Evolutionary conservation across 352 stramenopile genomes (phyloP).

Genomic region (Phytophthora macrochlamydospora): DNA sequence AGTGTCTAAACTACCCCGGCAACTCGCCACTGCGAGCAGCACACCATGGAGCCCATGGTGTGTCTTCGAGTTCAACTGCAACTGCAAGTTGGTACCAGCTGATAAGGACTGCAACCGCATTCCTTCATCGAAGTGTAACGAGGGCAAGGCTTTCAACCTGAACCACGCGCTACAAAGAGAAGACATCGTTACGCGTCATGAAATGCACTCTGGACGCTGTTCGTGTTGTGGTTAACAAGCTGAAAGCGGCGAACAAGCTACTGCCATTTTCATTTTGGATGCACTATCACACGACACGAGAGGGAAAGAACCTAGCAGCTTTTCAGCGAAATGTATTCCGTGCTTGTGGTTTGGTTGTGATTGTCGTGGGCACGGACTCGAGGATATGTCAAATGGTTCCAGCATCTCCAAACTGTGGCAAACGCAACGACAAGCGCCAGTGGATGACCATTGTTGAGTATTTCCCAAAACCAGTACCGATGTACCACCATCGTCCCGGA

Average conservation of each 20-base stretch:
- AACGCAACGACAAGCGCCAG: neutral
- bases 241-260: conserved; percentile 1
- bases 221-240: neutral
- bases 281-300: neutral
- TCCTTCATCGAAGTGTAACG: neutral
- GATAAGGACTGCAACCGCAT: neutral
- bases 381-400: neutral
- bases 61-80: neutral
- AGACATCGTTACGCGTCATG: neutral
- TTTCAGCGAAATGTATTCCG: conserved; percentile 22
- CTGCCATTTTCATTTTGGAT: conserved; percentile 20
- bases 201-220: conserved; percentile 1
- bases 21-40: neutral
- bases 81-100: neutral
- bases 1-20: conserved; percentile 3
- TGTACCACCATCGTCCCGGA: no score
- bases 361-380: conserved; percentile 15
- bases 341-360: conserved; percentile 11
- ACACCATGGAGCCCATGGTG: neutral
- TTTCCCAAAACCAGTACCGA: no score
- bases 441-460: conserved; percentile 12
- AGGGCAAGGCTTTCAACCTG: neutral
- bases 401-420: neutral
- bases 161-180: neutral
- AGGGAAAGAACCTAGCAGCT: neutral